Base-by-base conservation (phyloP, 1,139 yeast species). In the Pichia norvegensis region DNA sequence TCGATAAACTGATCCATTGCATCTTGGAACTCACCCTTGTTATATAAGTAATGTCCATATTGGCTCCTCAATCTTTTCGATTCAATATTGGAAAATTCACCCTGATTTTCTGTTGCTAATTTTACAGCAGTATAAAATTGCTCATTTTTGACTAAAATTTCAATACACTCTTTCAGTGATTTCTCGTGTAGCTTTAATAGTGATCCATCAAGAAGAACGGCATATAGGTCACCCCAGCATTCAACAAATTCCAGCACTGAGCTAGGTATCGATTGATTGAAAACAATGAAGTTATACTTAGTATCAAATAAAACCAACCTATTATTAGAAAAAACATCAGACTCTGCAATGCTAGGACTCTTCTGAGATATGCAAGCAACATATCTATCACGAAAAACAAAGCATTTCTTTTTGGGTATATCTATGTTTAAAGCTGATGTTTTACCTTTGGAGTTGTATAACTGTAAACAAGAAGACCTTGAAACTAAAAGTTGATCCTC, bases 191-290 rank as follows among this genome's bases (percentile, higher is more conserved):
- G 64, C 51, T 73, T 74, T 58, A 83, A 81, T 7, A 92, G 66
- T 6, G 84, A 65, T 0, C 97, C 97, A 61, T 88, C 95, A 2
- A 81, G 68, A 2, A 88, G 78, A 16, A 90, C 64, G 16, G 86
- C 66, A 54, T 72, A 80, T 11, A 85, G 58, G 45, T 76, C 78
- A 25, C 68, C 73, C 75, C 82, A 75, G 55, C 76, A 66, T 29
- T 64, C 62, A 48, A 83, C 76, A 0, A 81, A 69, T 29, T 78
- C 78, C 17, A 76, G 69, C 2, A 84, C 72, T 14, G 80, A 74
- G 38, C 78, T 76, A 0, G 94, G 75, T 33, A 88, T 73, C 29
- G 85, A 76, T 41, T 81, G 75, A 49, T 77, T 79, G 63, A 81
- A 82, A 0, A 92, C 80, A 21, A 88, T 70, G 52, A 84, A 78